Evolutionary conservation across 2,329 filamentous ascomycete species (phyloP).

Genomic region (Ophiognomonia clavigignenti-juglandacearum): DNA sequence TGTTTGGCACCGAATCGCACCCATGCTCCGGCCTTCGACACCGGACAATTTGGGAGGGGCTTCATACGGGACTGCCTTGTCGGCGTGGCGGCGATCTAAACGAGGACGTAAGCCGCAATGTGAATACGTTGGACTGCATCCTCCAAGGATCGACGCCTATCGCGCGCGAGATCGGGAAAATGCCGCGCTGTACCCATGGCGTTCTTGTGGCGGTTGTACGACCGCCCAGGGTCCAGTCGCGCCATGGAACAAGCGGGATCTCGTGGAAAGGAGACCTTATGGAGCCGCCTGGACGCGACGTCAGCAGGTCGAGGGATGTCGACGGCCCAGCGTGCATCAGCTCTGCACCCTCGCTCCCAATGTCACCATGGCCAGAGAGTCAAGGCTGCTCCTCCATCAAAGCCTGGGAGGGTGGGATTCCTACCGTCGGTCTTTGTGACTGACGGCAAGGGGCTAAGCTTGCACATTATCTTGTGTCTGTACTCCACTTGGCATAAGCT

Average conservation of each 20-base stretch:
- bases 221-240: background rate
- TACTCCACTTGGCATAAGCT: background rate
- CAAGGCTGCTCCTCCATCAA: conserved; percentile 10
- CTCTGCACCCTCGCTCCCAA: background rate
- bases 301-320: background rate
- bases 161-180: conserved; percentile 8
- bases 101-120: background rate
- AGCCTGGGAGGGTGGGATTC: conserved; percentile 14
- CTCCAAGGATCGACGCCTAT: conserved; percentile 1
- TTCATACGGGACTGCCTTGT: conserved; percentile 1
- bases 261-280: conserved; percentile 2
- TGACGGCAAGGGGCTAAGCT: conserved; percentile 4
- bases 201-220: background rate
- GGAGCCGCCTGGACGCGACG: conserved; percentile 2
- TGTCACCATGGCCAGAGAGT: background rate
- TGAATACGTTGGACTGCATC: background rate
- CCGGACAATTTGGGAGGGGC: background rate
- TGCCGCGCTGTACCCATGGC: conserved; percentile 6
- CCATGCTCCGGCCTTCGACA: background rate
- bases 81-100: conserved; percentile 3
- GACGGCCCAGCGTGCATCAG: background rate
- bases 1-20: background rate
- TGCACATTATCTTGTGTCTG: background rate
- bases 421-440: background rate
- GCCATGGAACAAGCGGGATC: conserved; percentile 9